Percentiles rank a stretch among this genome's conserved stretches.
phyloP scores from a whole-genome alignment of 163 green algal species.

The Scenedesmus sp. region DNA sequence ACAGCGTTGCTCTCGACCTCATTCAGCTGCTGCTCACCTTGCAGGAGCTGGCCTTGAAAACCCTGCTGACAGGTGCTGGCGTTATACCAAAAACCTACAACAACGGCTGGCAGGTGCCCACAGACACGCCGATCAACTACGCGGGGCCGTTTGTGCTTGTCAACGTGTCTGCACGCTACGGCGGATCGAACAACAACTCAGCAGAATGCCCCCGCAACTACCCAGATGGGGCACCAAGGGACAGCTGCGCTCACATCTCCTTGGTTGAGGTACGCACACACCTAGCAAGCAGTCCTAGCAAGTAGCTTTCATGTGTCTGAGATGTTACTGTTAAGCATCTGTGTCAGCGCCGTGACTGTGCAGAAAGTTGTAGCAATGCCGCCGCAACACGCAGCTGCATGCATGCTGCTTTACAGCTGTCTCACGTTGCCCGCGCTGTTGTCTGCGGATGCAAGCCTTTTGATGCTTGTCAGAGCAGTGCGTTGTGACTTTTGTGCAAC shows the following conservation, averaged over 20 bases:
- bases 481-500: no score
- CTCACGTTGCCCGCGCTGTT: no score
- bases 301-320: no score
- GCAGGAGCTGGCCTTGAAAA: conserved; percentile 25
- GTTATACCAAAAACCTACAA: conserved; percentile 8
- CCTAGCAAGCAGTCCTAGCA: neutral
- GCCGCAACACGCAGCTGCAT: no score
- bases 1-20: neutral
- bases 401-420: no score
- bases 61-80: conserved; percentile 16
- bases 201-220: conserved; percentile 27
- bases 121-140: conserved; percentile 33
- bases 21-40: neutral
- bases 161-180: neutral
- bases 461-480: no score
- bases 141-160: conserved; percentile 2
- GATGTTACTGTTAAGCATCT: no score
- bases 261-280: conserved; percentile 29
- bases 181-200: neutral
- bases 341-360: no score
- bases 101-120: conserved; percentile 18
- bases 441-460: no score
- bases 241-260: conserved; percentile 7
- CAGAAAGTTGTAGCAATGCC: no score
- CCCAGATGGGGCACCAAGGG: conserved; percentile 11